A percentile compares a stretch with the other conserved stretches of the same genome.
Conservation (phyloP, 352 stramenopile species). For the Phytophthora pini region DNA sequence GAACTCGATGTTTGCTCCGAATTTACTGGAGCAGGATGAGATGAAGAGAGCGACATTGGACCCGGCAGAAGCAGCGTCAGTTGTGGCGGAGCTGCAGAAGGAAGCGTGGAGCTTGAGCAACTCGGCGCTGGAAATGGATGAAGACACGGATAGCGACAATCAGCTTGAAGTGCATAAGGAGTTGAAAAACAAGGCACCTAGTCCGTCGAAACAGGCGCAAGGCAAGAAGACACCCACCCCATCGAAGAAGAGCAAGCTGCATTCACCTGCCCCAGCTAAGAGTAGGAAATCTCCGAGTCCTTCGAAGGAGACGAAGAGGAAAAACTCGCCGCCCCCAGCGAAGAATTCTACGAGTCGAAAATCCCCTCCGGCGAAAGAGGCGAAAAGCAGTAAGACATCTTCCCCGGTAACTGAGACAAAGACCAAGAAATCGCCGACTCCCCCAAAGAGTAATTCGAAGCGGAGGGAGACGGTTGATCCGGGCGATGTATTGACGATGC, state of each 20-base stretch:
- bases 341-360: conserved; percentile 18
- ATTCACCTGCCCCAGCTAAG: not conserved
- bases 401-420: conserved; percentile 16
- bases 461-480: conserved; percentile 64
- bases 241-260: conserved; percentile 14
- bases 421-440: conserved; percentile 5
- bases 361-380: conserved; percentile 7
- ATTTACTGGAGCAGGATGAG: conserved; percentile 40
- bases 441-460: conserved; percentile 12
- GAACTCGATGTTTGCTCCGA: conserved; percentile 56
- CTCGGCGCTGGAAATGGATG: conserved; percentile 16
- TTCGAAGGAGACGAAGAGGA: conserved; percentile 11
- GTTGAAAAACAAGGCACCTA: not conserved
- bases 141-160: conserved; percentile 8
- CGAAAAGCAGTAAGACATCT: conserved; percentile 5
- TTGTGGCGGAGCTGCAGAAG: conserved; percentile 50
- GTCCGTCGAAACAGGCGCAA: conserved; percentile 9
- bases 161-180: not conserved
- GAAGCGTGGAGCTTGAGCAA: conserved; percentile 24
- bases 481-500: conserved; percentile 43
- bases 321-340: conserved; percentile 2
- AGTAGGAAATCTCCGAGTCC: conserved; percentile 7
- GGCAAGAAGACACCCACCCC: conserved; percentile 7
- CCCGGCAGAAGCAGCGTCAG: conserved; percentile 46
- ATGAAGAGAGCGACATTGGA: conserved; percentile 60